Base-by-base conservation (phyloP, 2,329 filamentous ascomycete genomes). In the Geosmithia flava region DNA sequence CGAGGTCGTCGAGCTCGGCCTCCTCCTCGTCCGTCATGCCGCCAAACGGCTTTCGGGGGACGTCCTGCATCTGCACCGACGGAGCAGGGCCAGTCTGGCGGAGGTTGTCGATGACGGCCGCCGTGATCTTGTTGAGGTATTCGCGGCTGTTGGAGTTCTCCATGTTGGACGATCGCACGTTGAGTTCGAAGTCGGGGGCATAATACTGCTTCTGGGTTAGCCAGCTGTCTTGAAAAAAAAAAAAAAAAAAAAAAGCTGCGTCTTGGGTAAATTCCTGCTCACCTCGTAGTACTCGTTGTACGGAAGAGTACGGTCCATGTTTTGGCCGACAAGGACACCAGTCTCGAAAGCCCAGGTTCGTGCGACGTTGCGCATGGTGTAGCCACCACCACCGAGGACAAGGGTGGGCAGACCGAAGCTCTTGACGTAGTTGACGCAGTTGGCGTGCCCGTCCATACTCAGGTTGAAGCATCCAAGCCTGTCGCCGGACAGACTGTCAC, bases 321-420 rank as follows among this genome's bases (percentile, higher is more conserved):
- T 76, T 51, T 90, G 80, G 27, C 87, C 87, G 19, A 96, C 87
- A 8, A 97, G 75, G 50, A 89, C 77, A 54, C 91, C 91, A 1
- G 93, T 98, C 68, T 98, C 93, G 62, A 91, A 95, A 7, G 90
- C 90, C 93, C 93, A 98, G 5, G 91, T 93, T 46, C 93, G 85
- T 17, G 93, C 91, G 11, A 98, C 93, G 55, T 98, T 98, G 53
- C 93, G 84, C 66, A 95, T 94, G 1, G 93, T 98, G 68, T 98
- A 98, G 45, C 93, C 93, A 53, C 93, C 93, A 16, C 93, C 93
- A 30, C 93, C 93, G 17, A 98, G 80, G 19, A 98, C 85, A n/a
- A 98, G 76, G 2, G 94, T 83, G 0, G 93, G 93, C 10, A 93
- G 73, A 29, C 80, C 77, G 62, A 91, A 90, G 52, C 78, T 83